Base-by-base conservation (phyloP, 208 protist genomes). In the Acanthamoeba rhysodes region DNA sequence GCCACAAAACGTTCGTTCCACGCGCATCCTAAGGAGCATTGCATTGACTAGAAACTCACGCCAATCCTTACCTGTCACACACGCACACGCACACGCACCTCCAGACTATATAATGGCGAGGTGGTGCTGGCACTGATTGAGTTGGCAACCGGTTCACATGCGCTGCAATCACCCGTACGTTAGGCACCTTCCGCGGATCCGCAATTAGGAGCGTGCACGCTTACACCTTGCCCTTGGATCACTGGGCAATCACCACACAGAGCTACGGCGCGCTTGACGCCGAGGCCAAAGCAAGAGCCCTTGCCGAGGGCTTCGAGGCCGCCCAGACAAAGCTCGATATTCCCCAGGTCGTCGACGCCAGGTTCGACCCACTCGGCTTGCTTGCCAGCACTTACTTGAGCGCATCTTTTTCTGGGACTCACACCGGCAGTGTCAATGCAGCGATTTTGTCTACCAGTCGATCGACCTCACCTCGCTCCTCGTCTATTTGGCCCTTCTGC, bases 381-480 rank as follows among this genome's bases (percentile, higher is more conserved):
- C 22, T 66, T 20, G 59, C 59, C n/a, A n/a, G n/a, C n/a, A n/a
- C n/a, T n/a, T n/a, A 4, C 37, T 41, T 41, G 1, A 41, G 7
- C 53, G 12, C 14, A 59, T 2, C 53, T 59, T 2, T 12, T 45
- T 4, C 48, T 68, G 14, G 20, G 9, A 0, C 34, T 90, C 57
- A 32, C 34, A 32, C 4, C 37, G 45, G 5, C n/a, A n/a, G n/a
- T n/a, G n/a, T n/a, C 22, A 48, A 48, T 48, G 0, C 82, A 90
- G 82, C 27, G 82, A 90, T 27, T 68, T 90, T 7, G 16, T 62
- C 14, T 10, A 34, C 10, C 57, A 22, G 22, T 37, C n/a, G 7
- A 66, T 90, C 27, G 82, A 90, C 29, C 82, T 68, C 41, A 90
- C 82, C 27, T 90, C 82, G n/a, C 48, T 90, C 29, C 57, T 90